Evolutionary conservation across 108 stramenopile species (phyloP).

Genomic region (Pseudonitzschia multiseries): DNA sequence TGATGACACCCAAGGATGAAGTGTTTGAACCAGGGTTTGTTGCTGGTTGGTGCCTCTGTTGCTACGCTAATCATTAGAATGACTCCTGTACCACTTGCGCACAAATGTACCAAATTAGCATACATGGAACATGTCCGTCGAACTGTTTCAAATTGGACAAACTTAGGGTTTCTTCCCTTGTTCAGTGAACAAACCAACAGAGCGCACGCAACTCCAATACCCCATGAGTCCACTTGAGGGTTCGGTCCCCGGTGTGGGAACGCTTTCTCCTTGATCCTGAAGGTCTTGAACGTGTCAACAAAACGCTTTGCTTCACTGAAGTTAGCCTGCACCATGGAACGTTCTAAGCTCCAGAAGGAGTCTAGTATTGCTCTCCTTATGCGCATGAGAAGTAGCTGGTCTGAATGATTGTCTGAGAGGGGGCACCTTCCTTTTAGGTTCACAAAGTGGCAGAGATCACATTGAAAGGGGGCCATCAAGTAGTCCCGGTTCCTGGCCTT

Average conservation of each 20-base stretch:
- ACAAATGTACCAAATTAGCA: neutral
- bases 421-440: constrained; percentile 17
- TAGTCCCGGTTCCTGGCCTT: constrained; percentile 36
- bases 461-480: constrained; percentile 46
- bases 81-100: neutral
- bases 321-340: constrained; percentile 35
- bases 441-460: constrained; percentile 46
- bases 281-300: neutral
- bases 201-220: neutral
- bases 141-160: neutral
- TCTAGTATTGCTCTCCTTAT: constrained; percentile 52
- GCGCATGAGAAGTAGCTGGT: neutral
- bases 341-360: constrained; percentile 45
- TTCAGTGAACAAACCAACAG: neutral
- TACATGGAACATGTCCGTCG: neutral
- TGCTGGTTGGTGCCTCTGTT: neutral
- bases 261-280: neutral
- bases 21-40: neutral
- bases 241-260: neutral
- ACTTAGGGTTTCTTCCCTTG: neutral
- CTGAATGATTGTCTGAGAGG: constrained; percentile 19
- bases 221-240: neutral
- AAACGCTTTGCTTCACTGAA: neutral
- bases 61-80: neutral
- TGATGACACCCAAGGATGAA: constrained; percentile 15